Evolutionary conservation across 495 filamentous ascomycete genomes (phyloP).

Genomic region (Pseudomonodictys pantanalensis): DNA sequence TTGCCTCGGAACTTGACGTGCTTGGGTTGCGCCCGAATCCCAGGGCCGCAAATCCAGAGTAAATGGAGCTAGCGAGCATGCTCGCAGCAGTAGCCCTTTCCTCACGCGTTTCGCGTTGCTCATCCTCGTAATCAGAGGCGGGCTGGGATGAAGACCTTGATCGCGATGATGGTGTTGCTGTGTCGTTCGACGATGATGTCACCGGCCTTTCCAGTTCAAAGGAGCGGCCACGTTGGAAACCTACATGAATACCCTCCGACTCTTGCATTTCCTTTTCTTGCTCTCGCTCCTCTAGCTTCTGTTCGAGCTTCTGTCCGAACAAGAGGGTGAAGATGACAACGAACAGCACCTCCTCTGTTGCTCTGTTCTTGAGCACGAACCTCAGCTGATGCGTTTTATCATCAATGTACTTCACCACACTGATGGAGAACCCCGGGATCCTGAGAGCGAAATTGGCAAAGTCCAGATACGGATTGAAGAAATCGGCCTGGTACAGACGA

Average conservation of each 20-base stretch:
- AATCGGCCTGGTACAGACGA: slow-evolving; percentile 70
- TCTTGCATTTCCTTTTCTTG: neutral
- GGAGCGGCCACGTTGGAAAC: too few species aligned
- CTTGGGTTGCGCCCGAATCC: slow-evolving; percentile 15
- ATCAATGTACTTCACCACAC: slow-evolving; percentile 40
- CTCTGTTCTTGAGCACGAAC: slow-evolving; percentile 41
- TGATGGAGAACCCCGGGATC: slow-evolving; percentile 40
- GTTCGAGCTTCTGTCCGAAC: slow-evolving; percentile 37
- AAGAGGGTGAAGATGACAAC: slow-evolving; percentile 39
- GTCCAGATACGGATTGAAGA: slow-evolving; percentile 89
- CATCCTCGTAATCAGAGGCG: neutral
- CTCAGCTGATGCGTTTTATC: slow-evolving; percentile 41
- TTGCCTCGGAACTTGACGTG: slow-evolving; percentile 10
- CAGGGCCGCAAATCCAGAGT: slow-evolving; percentile 19
- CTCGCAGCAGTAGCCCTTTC: neutral
- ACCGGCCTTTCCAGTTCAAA: neutral
- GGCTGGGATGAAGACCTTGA: slow-evolving; percentile 1
- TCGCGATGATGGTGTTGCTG: slow-evolving; percentile 7
- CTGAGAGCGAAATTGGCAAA: slow-evolving; percentile 57
- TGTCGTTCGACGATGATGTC: slow-evolving; percentile 6
- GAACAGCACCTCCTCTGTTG: slow-evolving; percentile 38
- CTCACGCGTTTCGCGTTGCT: neutral
- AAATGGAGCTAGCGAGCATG: slow-evolving; percentile 13
- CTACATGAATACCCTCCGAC: neutral
- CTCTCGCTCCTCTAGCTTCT: slow-evolving; percentile 9